Conservation (phyloP, 2,329 filamentous ascomycete species). For the Fusarium cicatricum region DNA sequence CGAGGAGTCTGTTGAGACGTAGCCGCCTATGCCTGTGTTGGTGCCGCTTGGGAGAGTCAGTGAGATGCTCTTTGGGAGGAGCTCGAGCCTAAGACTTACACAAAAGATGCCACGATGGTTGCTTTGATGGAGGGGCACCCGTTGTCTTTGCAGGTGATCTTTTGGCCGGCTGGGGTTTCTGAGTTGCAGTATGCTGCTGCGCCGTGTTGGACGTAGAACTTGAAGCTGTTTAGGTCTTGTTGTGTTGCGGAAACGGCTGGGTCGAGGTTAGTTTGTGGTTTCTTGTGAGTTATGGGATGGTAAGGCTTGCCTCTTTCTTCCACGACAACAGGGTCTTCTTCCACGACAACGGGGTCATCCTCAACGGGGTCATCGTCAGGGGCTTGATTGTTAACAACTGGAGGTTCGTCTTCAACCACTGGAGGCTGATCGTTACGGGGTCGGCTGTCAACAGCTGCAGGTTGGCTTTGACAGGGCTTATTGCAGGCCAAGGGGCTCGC, state of each 20-base stretch:
- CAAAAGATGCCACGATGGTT: constrained; percentile 54
- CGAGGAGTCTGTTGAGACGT: constrained; percentile 58
- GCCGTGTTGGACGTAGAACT: constrained; percentile 61
- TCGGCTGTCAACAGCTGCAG: too few species aligned
- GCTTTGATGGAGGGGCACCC: constrained; percentile 56
- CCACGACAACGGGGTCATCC: too few species aligned
- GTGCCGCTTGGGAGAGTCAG: constrained; percentile 47
- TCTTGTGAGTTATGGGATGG: neutral
- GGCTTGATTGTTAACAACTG: too few species aligned
- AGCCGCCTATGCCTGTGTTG: constrained; percentile 57
- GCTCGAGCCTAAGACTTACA: constrained; percentile 41
- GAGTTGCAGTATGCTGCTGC: constrained; percentile 64
- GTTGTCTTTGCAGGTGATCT: constrained; percentile 53
- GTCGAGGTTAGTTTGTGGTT: neutral
- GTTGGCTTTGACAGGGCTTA: too few species aligned
- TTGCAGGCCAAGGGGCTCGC: constrained; percentile 37
- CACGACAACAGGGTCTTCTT: constrained; percentile 40
- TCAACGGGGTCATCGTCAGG: too few species aligned
- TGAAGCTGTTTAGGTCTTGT: constrained; percentile 50
- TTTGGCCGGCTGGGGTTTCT: constrained; percentile 47
- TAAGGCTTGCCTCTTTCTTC: constrained; percentile 47
- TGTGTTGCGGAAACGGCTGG: constrained; percentile 13
- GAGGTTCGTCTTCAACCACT: too few species aligned
- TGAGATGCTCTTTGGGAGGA: constrained; percentile 1
- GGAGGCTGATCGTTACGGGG: too few species aligned